phyloP scores from a whole-genome alignment of 768 basidiomycete genomes.

The Coprinopsis sp. region DNA sequence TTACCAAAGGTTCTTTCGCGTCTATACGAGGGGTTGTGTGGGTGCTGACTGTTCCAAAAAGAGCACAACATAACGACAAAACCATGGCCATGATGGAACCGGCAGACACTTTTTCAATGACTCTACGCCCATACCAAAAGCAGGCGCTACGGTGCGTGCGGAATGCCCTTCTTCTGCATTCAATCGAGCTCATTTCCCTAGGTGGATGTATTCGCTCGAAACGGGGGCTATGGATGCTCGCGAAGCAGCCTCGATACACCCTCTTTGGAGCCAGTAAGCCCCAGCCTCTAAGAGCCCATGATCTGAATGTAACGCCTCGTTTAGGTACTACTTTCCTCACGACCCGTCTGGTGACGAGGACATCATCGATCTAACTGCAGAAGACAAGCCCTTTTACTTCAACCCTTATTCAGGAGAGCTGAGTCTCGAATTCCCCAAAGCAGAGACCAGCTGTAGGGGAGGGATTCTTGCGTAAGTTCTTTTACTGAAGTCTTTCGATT shows the following conservation, averaged over 20 bases:
- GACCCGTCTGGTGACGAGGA: constrained; percentile 46
- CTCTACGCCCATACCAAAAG: constrained; percentile 84
- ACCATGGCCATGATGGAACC: constrained; percentile 81
- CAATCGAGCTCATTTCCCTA: constrained; percentile 22
- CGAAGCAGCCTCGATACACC: constrained; percentile 76
- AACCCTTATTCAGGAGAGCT: constrained; percentile 91
- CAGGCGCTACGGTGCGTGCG: constrained; percentile 71
- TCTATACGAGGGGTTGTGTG: background rate
- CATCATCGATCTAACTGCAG: constrained; percentile 74
- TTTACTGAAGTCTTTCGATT: constrained; percentile 3
- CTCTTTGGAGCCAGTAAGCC: constrained; percentile 87
- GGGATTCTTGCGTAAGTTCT: constrained; percentile 84
- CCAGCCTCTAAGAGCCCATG: background rate
- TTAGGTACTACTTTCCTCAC: constrained; percentile 70
- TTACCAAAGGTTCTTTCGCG: constrained; percentile 62
- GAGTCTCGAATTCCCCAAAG: constrained; percentile 77
- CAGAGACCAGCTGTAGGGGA: constrained; percentile 71
- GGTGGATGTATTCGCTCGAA: constrained; percentile 93
- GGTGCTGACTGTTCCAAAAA: constrained; percentile 25
- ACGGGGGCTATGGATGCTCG: constrained; percentile 66
- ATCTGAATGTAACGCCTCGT: constrained; percentile 10
- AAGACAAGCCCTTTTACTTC: constrained; percentile 80
- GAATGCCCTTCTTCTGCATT: background rate
- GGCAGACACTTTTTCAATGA: constrained; percentile 66
- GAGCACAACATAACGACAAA: constrained; percentile 80